These are phyloP conservation scores for Mycena haematopus DNA, from an alignment of 768 basidiomycete genomes.

Conservation along the genomic window DNA sequence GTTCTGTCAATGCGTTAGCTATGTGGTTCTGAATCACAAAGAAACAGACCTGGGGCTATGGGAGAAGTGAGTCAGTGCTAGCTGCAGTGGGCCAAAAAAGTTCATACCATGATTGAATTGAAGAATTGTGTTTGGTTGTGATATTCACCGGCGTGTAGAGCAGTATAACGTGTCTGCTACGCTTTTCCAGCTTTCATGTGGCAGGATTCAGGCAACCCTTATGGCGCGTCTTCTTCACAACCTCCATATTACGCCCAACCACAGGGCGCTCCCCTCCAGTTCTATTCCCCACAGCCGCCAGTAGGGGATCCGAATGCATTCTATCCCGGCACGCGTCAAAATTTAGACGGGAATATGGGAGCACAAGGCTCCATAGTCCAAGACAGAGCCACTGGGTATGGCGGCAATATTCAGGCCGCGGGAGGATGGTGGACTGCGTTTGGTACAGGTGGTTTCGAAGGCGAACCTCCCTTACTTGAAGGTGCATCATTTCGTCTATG, in stretches of 20 bases:
- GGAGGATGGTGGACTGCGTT: slow-evolving; percentile 96
- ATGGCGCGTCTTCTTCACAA: slow-evolving; percentile 66
- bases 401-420: slow-evolving; percentile 74
- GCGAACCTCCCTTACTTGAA: slow-evolving; percentile 94
- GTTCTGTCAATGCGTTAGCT: slow-evolving; percentile 61
- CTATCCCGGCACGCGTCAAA: slow-evolving; percentile 76
- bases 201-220: slow-evolving; percentile 71
- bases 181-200: slow-evolving; percentile 56
- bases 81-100: slow-evolving; percentile 3
- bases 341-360: slow-evolving; percentile 71
- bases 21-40: too few relatives aligned
- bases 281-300: slow-evolving; percentile 63
- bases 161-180: slow-evolving; percentile 15
- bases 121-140: neutral
- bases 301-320: slow-evolving; percentile 60
- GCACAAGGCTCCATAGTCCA: slow-evolving; percentile 59
- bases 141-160: slow-evolving; percentile 1
- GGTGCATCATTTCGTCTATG: slow-evolving; percentile 56
- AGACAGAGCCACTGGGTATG: slow-evolving; percentile 55
- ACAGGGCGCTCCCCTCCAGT: slow-evolving; percentile 71
- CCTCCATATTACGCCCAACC: slow-evolving; percentile 62
- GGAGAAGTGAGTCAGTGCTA: slow-evolving; percentile 5
- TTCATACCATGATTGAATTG: slow-evolving; percentile 48
- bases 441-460: slow-evolving; percentile 93
- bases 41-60: neutral